phyloP scores from a whole-genome alignment of 2,329 filamentous ascomycete genomes.

The Raffaelea albimanens region DNA sequence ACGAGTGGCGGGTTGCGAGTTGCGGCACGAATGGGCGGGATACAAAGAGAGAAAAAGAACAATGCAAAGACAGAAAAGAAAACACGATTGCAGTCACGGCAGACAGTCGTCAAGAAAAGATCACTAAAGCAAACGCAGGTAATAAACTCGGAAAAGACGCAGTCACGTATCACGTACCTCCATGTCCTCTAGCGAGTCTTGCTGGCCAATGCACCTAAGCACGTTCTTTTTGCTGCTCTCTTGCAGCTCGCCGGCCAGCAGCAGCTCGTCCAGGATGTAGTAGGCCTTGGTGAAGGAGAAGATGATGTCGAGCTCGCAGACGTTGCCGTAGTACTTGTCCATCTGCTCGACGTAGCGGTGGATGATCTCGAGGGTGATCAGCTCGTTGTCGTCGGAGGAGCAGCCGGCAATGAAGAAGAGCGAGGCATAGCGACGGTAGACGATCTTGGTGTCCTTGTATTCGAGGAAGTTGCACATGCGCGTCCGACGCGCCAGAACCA shows the following conservation, averaged over 20 bases:
- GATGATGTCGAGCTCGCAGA: slow-evolving; percentile 98
- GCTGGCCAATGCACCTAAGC: slow-evolving; percentile 86
- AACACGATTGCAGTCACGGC: neutral
- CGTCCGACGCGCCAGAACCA: slow-evolving; percentile 88
- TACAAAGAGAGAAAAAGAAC: neutral
- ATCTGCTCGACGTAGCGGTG: slow-evolving; percentile 99
- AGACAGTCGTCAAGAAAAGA: neutral
- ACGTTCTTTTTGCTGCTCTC: slow-evolving; percentile 99
- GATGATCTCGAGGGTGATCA: slow-evolving; percentile 97
- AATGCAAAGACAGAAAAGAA: neutral
- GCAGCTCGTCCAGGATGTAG: slow-evolving; percentile 94
- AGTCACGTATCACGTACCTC: slow-evolving; percentile 60
- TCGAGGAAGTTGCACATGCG: slow-evolving; percentile 99
- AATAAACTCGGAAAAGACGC: slow-evolving; percentile 5
- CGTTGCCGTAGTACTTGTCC: slow-evolving; percentile 99
- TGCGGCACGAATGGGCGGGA: neutral
- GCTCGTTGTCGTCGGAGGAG: slow-evolving; percentile 93
- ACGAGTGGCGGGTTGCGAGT: neutral
- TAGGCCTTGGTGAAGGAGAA: slow-evolving; percentile 99
- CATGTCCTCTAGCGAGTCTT: slow-evolving; percentile 97
- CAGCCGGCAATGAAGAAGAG: slow-evolving; percentile 99
- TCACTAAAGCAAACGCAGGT: neutral
- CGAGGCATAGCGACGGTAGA: slow-evolving; percentile 96
- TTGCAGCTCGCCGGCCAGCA: slow-evolving; percentile 92
- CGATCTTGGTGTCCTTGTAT: slow-evolving; percentile 99